These are phyloP conservation scores for Sporisorium graminicola DNA, from an alignment of 1,284 basidiomycete genomes.

Conservation along the genomic window DNA sequence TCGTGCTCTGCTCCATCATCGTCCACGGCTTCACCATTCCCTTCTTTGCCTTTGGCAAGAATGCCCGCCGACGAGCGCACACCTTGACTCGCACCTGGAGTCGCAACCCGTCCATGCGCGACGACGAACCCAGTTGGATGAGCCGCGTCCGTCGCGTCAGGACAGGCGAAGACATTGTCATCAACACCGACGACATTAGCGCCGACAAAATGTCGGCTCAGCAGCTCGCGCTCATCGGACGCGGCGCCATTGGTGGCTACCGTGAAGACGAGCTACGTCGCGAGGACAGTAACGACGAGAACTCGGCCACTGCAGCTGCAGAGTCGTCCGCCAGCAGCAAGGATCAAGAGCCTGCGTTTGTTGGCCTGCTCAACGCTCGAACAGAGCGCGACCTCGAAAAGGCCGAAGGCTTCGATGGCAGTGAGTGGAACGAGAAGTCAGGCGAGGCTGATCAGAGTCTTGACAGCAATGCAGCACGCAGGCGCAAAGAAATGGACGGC, in stretches of 20 bases:
- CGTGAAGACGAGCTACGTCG: conserved; percentile 55
- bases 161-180: conserved; percentile 55
- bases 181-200: conserved; percentile 50
- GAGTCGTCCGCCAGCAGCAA: conserved; percentile 28
- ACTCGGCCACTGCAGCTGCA: conserved; percentile 28
- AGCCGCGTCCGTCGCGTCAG: conserved; percentile 53
- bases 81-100: conserved; percentile 64
- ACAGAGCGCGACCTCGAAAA: conserved; percentile 59
- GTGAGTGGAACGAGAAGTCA: conserved; percentile 35
- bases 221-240: conserved; percentile 61
- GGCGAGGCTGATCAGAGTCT: conserved; percentile 12
- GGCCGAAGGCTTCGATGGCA: conserved; percentile 27
- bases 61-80: conserved; percentile 54
- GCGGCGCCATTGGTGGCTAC: conserved; percentile 60
- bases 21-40: conserved; percentile 69
- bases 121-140: conserved; percentile 65
- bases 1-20: conserved; percentile 67
- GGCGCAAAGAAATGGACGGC: conserved; percentile 46
- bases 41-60: conserved; percentile 67
- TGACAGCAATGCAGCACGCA: conserved; percentile 10
- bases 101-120: conserved; percentile 51
- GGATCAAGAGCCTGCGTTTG: conserved; percentile 22
- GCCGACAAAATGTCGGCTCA: conserved; percentile 56
- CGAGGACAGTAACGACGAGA: conserved; percentile 35
- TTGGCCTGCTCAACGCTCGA: conserved; percentile 51